Evolutionary conservation across 169 alveolate genomes (phyloP).

Genomic region (Plasmodium sp.): DNA sequence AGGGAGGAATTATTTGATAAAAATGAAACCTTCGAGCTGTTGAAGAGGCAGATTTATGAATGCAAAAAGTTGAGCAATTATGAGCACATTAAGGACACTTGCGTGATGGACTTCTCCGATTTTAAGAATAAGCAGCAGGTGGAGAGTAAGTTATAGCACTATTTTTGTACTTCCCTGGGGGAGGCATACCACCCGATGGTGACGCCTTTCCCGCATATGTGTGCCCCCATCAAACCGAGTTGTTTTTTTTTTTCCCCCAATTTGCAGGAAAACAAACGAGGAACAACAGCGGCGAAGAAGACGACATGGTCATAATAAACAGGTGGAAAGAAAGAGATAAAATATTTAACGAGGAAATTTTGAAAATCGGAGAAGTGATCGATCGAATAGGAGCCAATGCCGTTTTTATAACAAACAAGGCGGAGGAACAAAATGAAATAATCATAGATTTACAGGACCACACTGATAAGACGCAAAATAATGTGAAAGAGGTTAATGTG

Average conservation of each 20-base stretch:
- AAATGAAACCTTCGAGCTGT: constrained; percentile 21
- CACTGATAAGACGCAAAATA: constrained; percentile 73
- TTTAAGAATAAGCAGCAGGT: constrained; percentile 24
- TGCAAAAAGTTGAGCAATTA: constrained; percentile 57
- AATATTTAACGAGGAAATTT: constrained; percentile 79
- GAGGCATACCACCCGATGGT: not conserved
- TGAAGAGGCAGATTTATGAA: constrained; percentile 49
- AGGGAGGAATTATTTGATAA: constrained; percentile 47
- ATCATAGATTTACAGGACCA: constrained; percentile 76
- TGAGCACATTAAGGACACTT: constrained; percentile 29
- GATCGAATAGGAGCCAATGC: constrained; percentile 81
- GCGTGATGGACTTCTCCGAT: not conserved
- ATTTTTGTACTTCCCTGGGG: not conserved
- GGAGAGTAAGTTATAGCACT: constrained; percentile 5
- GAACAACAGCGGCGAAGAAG: constrained; percentile 69
- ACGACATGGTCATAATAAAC: constrained; percentile 76
- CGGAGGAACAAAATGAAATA: constrained; percentile 59
- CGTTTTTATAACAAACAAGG: constrained; percentile 39
- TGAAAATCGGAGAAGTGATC: constrained; percentile 85
- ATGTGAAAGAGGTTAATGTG: constrained; percentile 74
- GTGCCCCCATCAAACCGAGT: not conserved
- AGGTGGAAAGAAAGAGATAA: constrained; percentile 82
- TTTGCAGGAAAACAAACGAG: constrained; percentile 69
- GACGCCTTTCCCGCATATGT: not conserved
- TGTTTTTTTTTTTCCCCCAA: not conserved